Evolutionary conservation across 1,139 yeast genomes (phyloP).

Genomic region (Hyphopichia fennica): DNA sequence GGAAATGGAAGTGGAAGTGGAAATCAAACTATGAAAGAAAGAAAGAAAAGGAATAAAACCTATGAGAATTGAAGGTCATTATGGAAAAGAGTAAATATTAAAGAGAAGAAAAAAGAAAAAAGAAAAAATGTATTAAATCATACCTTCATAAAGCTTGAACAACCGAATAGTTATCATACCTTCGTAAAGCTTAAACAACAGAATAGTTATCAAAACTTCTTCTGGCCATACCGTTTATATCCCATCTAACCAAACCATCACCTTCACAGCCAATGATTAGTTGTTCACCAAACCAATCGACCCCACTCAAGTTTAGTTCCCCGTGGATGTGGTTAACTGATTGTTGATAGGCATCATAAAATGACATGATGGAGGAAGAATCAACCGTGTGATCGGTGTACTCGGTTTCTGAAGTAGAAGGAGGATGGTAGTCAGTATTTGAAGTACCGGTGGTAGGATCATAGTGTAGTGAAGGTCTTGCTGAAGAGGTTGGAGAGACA

Average conservation of each 20-base stretch:
- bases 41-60: too few relatives aligned
- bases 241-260: conserved; percentile 47
- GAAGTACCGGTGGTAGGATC: conserved; percentile 1
- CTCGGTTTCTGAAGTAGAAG: conserved; percentile 8
- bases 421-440: conserved; percentile 11
- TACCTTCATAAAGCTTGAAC: too few relatives aligned
- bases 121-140: too few relatives aligned
- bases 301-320: conserved; percentile 46
- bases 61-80: too few relatives aligned
- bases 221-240: conserved; percentile 39
- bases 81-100: too few relatives aligned
- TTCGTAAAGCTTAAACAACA: conserved; percentile 26
- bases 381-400: conserved; percentile 6
- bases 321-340: conserved; percentile 42
- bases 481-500: conserved; percentile 15
- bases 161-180: too few relatives aligned
- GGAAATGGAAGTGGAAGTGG: too few relatives aligned
- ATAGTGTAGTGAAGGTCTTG: conserved; percentile 13
- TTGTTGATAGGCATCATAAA: conserved; percentile 24
- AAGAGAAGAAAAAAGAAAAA: too few relatives aligned
- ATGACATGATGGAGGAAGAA: conserved; percentile 4
- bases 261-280: conserved; percentile 44
- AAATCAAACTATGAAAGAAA: too few relatives aligned
- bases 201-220: conserved; percentile 41
- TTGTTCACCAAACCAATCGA: conserved; percentile 40